A percentile compares a stretch with the other conserved stretches of the same genome.
Evolutionary conservation across 2,329 filamentous ascomycete genomes (phyloP).

Genomic region (Trichoderma arundinaceum): DNA sequence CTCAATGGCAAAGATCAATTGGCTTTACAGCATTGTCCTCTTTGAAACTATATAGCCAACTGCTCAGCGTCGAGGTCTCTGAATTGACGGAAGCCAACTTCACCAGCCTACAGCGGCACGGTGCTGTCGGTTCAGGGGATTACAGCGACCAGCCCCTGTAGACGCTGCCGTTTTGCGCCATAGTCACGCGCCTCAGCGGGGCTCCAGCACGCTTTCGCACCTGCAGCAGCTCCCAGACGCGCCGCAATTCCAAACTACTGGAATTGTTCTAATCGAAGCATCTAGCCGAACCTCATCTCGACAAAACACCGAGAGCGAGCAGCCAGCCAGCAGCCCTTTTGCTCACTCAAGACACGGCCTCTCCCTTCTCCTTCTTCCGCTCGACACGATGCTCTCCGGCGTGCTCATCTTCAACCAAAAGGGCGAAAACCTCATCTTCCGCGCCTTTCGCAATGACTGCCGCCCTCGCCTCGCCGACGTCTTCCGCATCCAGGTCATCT

Average conservation of each 20-base stretch:
- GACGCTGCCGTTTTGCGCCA: background rate
- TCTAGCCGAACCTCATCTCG: slow-evolving; percentile 3
- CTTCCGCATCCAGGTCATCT: slow-evolving; percentile 99
- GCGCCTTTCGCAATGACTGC: slow-evolving; percentile 97
- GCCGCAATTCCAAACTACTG: background rate
- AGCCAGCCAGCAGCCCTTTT: background rate
- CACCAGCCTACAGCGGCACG: background rate
- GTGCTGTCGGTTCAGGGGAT: slow-evolving; percentile 2
- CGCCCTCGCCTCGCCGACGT: slow-evolving; percentile 96
- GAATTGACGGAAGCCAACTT: too few species aligned
- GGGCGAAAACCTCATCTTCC: slow-evolving; percentile 99
- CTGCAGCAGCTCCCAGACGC: slow-evolving; percentile 18
- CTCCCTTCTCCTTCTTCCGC: background rate
- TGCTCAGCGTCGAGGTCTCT: too few species aligned
- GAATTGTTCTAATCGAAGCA: background rate
- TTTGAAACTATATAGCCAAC: too few species aligned
- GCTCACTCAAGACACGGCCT: background rate
- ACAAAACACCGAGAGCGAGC: slow-evolving; percentile 5
- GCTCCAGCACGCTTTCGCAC: slow-evolving; percentile 18
- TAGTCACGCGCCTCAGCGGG: slow-evolving; percentile 29
- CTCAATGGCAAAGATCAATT: too few species aligned
- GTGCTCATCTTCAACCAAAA: slow-evolving; percentile 99
- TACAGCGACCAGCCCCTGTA: slow-evolving; percentile 1
- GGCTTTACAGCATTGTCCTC: too few species aligned
- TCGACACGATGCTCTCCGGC: slow-evolving; percentile 82